Conservation (phyloP, 2,329 filamentous ascomycete species). For the Cercospora sp. region DNA sequence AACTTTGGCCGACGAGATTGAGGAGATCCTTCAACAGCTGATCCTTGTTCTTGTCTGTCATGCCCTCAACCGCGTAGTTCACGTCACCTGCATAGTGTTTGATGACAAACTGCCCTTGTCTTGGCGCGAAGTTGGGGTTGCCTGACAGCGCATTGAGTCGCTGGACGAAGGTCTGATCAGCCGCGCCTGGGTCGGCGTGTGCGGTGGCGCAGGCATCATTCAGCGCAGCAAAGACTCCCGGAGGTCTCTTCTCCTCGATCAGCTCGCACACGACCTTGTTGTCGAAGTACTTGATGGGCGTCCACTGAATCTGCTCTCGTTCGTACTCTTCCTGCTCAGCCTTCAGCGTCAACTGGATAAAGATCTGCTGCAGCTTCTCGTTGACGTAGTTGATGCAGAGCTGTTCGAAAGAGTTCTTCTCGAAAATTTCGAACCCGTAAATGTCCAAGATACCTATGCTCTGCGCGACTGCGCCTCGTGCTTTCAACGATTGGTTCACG, state of each 20-base stretch:
- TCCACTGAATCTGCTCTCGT: conserved; percentile 95
- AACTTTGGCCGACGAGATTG: conserved; percentile 78
- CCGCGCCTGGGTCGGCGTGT: conserved; percentile 89
- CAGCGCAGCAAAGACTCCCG: conserved; percentile 89
- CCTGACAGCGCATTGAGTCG: conserved; percentile 82
- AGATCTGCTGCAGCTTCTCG: conserved; percentile 98
- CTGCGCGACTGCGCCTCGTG: conserved; percentile 72
- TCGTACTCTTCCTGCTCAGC: conserved; percentile 98
- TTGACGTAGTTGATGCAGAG: conserved; percentile 99
- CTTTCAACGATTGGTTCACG: conserved; percentile 83
- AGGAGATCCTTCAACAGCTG: conserved; percentile 91
- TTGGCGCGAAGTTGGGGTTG: conserved; percentile 85
- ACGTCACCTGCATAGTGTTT: conserved; percentile 99
- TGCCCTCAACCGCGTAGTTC: conserved; percentile 88
- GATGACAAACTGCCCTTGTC: conserved; percentile 95
- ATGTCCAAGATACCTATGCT: conserved; percentile 97
- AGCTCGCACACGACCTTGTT: conserved; percentile 98
- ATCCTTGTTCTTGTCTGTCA: conserved; percentile 99
- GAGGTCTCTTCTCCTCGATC: conserved; percentile 87
- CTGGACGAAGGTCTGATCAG: conserved; percentile 94
- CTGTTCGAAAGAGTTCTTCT: conserved; percentile 98
- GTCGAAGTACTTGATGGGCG: conserved; percentile 98
- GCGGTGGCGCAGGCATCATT: conserved; percentile 99
- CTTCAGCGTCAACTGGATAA: conserved; percentile 95
- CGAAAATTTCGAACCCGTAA: conserved; percentile 98